Base-by-base conservation (phyloP, 2,329 filamentous ascomycete species). In the Leptosphaerulina australis region DNA sequence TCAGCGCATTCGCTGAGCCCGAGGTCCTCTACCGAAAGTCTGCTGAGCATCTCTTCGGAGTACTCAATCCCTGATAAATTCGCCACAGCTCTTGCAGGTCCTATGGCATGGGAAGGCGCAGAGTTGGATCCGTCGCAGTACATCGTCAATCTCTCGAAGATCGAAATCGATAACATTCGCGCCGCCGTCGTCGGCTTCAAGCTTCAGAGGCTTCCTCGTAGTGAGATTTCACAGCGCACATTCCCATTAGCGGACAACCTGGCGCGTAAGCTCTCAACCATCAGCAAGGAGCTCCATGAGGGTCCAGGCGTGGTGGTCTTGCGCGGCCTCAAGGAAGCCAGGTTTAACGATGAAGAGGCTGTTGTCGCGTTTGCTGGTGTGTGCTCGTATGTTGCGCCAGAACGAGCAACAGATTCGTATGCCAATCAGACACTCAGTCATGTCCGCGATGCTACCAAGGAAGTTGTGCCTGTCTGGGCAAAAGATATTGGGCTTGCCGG, bases 391-490 rank as follows among this genome's bases (percentile, higher is more conserved):
- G 62, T 70, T 17, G 65, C 62, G 39, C 50, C 63, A 10, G 45
- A 61, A 24, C 63, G 70, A 37, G 70, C 69, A 8, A 72, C 70
- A 3, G 70, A 73, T 49, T 67, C 68, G 5, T 72, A 70, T 45
- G 70, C 70, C 33, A 72, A 72, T 22, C 70, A 73, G 46, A 72
- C 70, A 1, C 17, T 33, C 61, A 66, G 68, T 51, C 70, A 73
- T 47, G 59, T 73, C 33, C 66, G 66, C n/a, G 70, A 73, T 49
- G 70, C 69, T 5, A 71, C 68, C 8, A 66, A 68, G 29, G 64
- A 71, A 35, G 46, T 38, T 7, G 68, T 72, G 8, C 68, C 68
- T 1, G 31, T 50, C 4, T 66, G 68, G 54, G 70, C 68, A n/a
- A 64, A 64, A 35, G 56, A 65, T 22, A 62, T 73, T 11, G 69